These are phyloP conservation scores for Lactuca saligna DNA, from an alignment of 129 eudicot species.

Conservation along the genomic window DNA sequence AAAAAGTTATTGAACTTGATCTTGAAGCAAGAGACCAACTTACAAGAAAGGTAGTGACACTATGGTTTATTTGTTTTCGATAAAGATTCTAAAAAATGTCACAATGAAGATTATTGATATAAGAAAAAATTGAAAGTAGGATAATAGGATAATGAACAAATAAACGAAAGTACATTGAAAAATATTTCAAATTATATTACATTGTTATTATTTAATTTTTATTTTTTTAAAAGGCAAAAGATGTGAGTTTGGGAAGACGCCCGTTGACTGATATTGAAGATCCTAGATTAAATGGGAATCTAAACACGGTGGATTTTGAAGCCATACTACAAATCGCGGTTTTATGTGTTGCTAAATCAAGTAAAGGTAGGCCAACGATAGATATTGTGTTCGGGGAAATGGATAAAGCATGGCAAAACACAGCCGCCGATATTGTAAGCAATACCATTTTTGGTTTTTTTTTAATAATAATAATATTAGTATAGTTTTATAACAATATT, in stretches of 20 bases:
- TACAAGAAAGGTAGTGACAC: slow-evolving; percentile 54
- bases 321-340: slow-evolving; percentile 70
- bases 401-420: slow-evolving; percentile 72
- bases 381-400: slow-evolving; percentile 60
- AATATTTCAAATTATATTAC: neutral
- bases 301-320: slow-evolving; percentile 62
- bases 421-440: slow-evolving; percentile 48
- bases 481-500: too few species aligned
- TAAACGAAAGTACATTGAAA: too few species aligned
- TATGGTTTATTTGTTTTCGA: too few species aligned
- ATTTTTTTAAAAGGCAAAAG: slow-evolving; percentile 59
- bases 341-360: slow-evolving; percentile 64
- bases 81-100: too few species aligned
- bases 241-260: slow-evolving; percentile 65
- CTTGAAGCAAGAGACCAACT: slow-evolving; percentile 77
- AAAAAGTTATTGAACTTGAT: slow-evolving; percentile 72
- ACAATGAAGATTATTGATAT: too few species aligned
- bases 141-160: too few species aligned
- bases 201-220: neutral
- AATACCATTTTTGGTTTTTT: neutral
- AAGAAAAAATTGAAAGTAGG: too few species aligned
- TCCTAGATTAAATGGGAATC: slow-evolving; percentile 50
- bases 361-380: slow-evolving; percentile 66
- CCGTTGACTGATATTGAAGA: slow-evolving; percentile 69
- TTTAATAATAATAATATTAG: too few species aligned